Percentiles rank a stretch among this genome's conserved stretches.
Conservation (phyloP, 495 filamentous ascomycete species). For the Penicillium soppii region DNA sequence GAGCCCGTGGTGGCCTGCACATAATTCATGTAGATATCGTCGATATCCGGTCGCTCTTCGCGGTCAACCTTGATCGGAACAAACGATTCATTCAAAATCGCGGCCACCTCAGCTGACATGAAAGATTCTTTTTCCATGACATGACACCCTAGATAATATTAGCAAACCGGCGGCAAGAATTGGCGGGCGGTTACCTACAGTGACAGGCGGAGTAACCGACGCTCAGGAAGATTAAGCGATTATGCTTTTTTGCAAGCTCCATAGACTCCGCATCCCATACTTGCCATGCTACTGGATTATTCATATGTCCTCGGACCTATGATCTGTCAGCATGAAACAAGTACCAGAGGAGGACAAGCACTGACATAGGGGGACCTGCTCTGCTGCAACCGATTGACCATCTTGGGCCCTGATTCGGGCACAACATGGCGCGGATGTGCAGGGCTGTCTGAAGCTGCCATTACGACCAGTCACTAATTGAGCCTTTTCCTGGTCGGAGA, state of each 20-base stretch:
- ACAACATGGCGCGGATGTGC: conserved; percentile 25
- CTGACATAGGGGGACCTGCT: conserved; percentile 79
- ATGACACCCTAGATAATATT: conserved; percentile 67
- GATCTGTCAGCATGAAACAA: conserved; percentile 10
- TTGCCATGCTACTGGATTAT: conserved; percentile 93
- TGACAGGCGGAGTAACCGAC: conserved; percentile 97
- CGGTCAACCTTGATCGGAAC: conserved; percentile 92
- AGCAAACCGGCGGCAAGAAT: neutral
- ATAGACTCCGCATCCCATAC: conserved; percentile 78
- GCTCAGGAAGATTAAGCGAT: conserved; percentile 88
- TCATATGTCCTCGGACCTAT: conserved; percentile 73
- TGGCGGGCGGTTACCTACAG: conserved; percentile 52
- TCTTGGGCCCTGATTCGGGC: conserved; percentile 27
- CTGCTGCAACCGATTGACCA: conserved; percentile 69
- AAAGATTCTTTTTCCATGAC: conserved; percentile 96
- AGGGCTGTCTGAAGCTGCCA: conserved; percentile 29
- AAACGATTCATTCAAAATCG: conserved; percentile 81
- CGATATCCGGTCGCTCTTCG: conserved; percentile 92
- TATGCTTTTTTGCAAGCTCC: conserved; percentile 69
- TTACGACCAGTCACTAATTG: conserved; percentile 6
- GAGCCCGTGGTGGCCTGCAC: conserved; percentile 90
- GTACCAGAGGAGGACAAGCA: neutral
- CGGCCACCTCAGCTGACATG: conserved; percentile 74
- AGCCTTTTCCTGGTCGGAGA: neutral
- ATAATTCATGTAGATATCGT: conserved; percentile 98